Conservation (phyloP, 345 rosid genomes). For the Populus simonii region DNA sequence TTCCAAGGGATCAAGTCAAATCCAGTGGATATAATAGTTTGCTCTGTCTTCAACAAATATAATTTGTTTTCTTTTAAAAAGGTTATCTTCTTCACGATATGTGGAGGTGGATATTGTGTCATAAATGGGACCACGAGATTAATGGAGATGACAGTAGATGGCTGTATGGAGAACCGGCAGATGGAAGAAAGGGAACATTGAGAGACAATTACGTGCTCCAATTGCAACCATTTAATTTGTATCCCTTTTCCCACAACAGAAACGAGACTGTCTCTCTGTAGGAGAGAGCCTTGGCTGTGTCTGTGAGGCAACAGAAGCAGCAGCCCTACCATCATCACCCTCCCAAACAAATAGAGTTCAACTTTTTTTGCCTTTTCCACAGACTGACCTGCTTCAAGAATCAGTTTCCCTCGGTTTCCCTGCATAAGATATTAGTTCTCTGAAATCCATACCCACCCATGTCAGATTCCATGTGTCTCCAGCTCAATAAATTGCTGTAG, state of each 20-base stretch:
- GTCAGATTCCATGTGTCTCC: constrained; percentile 66
- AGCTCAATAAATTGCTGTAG: constrained; percentile 40
- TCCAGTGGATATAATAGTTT: neutral
- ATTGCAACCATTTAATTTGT: constrained; percentile 50
- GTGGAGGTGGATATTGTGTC: constrained; percentile 22
- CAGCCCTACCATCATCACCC: constrained; percentile 25
- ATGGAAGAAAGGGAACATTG: constrained; percentile 48
- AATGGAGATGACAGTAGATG: constrained; percentile 17
- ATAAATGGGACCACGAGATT: constrained; percentile 46
- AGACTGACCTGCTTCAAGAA: constrained; percentile 21
- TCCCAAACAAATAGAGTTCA: constrained; percentile 21
- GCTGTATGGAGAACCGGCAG: constrained; percentile 40
- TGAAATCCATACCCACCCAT: constrained; percentile 41
- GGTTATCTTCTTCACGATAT: neutral
- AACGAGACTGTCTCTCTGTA: constrained; percentile 42
- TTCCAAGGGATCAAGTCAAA: neutral
- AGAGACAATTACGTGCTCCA: constrained; percentile 52
- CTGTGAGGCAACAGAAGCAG: constrained; percentile 2
- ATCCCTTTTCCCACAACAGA: constrained; percentile 43
- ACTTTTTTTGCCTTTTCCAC: neutral
- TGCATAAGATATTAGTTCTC: constrained; percentile 34
- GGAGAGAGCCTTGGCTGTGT: constrained; percentile 35
- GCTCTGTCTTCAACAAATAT: no score
- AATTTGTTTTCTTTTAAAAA: neutral
- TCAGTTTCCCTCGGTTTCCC: constrained; percentile 22